These are phyloP conservation scores for Xylaria sp. DNA, from an alignment of 2,329 filamentous ascomycete species.

Conservation along the genomic window DNA sequence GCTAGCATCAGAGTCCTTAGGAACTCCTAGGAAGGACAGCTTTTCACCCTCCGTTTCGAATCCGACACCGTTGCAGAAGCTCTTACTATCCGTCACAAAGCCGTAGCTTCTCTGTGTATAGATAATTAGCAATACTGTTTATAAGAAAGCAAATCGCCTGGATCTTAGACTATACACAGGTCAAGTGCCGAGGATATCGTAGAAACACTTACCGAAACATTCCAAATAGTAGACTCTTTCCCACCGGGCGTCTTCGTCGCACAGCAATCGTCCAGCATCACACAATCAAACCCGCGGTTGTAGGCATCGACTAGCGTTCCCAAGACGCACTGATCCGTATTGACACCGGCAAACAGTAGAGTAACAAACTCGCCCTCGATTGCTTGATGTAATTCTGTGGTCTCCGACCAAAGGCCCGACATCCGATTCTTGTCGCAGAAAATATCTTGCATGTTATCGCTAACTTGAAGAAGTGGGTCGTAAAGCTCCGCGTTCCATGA, in stretches of 20 bases:
- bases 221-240: slow-evolving; percentile 52
- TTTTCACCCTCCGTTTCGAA: slow-evolving; percentile 5
- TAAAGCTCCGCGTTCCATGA: slow-evolving; percentile 68
- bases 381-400: slow-evolving; percentile 52
- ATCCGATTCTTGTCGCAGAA: slow-evolving; percentile 68
- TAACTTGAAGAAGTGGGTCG: slow-evolving; percentile 56
- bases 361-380: slow-evolving; percentile 51
- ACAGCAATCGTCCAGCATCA: slow-evolving; percentile 65
- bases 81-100: slow-evolving; percentile 42
- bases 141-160: neutral
- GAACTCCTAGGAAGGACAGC: neutral
- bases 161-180: neutral
- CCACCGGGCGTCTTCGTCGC: slow-evolving; percentile 60
- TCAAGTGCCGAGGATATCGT: neutral
- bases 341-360: slow-evolving; percentile 68
- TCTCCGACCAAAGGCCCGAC: slow-evolving; percentile 64
- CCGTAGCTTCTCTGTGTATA: slow-evolving; percentile 37
- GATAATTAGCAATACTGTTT: slow-evolving; percentile 12
- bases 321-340: slow-evolving; percentile 71
- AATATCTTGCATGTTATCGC: slow-evolving; percentile 56
- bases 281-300: slow-evolving; percentile 65
- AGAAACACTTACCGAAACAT: slow-evolving; percentile 52
- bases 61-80: slow-evolving; percentile 27
- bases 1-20: neutral
- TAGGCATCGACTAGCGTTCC: slow-evolving; percentile 67